A percentile compares a stretch with the other conserved stretches of the same genome.
These are phyloP conservation scores for Pyricularia grisea DNA, from an alignment of 2,329 filamentous ascomycete species.

Conservation along the genomic window DNA sequence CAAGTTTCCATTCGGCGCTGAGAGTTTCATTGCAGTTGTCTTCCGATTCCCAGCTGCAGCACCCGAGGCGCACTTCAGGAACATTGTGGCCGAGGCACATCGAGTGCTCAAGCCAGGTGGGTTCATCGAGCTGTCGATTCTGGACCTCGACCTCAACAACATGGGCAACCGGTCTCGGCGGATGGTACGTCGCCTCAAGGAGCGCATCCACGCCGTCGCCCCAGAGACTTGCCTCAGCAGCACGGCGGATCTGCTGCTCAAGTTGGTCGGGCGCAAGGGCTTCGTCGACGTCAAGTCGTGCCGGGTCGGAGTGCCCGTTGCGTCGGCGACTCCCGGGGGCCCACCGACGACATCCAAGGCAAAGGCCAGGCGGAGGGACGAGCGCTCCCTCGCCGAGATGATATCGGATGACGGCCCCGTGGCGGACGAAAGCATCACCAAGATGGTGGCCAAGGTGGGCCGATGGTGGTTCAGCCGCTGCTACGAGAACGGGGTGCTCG, in stretches of 20 bases:
- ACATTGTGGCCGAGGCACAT: conserved; percentile 64
- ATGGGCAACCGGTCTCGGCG: conserved; percentile 66
- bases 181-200: conserved; percentile 61
- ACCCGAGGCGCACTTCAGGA: conserved; percentile 58
- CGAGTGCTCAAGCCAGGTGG: conserved; percentile 71
- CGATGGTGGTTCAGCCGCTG: conserved; percentile 95
- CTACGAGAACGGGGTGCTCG: conserved; percentile 62
- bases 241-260: conserved; percentile 52
- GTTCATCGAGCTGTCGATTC: conserved; percentile 67
- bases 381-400: conserved; percentile 58
- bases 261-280: conserved; percentile 56
- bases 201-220: conserved; percentile 46
- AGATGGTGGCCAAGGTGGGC: conserved; percentile 86
- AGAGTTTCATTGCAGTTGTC: conserved; percentile 68
- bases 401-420: conserved; percentile 60
- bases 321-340: conserved; percentile 14
- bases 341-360: conserved; percentile 11
- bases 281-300: conserved; percentile 68
- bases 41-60: conserved; percentile 67
- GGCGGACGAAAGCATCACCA: conserved; percentile 78
- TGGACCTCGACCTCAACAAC: conserved; percentile 74
- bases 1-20: conserved; percentile 65
- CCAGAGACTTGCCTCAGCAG: conserved; percentile 51
- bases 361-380: conserved; percentile 25
- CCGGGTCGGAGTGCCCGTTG: conserved; percentile 68